A percentile compares a stretch with the other conserved stretches of the same genome.
Conservation (phyloP, 768 basidiomycete species). For the Gloeostereum incarnatum region DNA sequence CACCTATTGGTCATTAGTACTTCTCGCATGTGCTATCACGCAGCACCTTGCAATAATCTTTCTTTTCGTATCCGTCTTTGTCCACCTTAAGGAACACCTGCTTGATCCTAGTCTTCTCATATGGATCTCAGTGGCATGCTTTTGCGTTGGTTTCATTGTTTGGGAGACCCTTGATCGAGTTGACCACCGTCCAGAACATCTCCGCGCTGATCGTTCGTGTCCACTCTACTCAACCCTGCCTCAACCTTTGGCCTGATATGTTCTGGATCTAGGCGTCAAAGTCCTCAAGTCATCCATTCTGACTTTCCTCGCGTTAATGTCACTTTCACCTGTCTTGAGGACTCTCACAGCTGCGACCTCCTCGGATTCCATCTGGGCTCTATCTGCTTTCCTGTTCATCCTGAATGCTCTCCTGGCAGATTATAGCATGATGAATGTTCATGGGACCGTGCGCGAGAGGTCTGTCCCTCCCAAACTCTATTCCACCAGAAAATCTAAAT, state of each 20-base stretch:
- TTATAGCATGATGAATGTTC: constrained; percentile 46
- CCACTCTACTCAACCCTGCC: constrained; percentile 1
- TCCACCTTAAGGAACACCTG: constrained; percentile 49
- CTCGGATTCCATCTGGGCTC: constrained; percentile 94
- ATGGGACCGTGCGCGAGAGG: constrained; percentile 50
- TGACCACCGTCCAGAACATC: too few relatives aligned
- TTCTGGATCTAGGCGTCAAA: constrained; percentile 46
- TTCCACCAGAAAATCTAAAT: too few relatives aligned
- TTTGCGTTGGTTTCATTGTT: constrained; percentile 46
- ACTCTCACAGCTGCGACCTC: constrained; percentile 94
- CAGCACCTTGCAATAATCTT: constrained; percentile 80
- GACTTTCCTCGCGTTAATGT: constrained; percentile 78
- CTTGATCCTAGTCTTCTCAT: constrained; percentile 67
- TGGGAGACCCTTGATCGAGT: constrained; percentile 50
- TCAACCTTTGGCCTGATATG: constrained; percentile 7
- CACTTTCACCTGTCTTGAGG: constrained; percentile 83
- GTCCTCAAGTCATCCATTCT: constrained; percentile 74
- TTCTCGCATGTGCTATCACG: too few relatives aligned
- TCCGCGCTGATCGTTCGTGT: constrained; percentile 19
- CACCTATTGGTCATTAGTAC: constrained; percentile 64
- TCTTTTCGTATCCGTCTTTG: constrained; percentile 76
- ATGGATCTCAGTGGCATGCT: constrained; percentile 51
- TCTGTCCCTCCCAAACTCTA: constrained; percentile 19
- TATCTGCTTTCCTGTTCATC: constrained; percentile 77
- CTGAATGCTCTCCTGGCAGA: constrained; percentile 80